Conservation (phyloP, 371 early-diverging fungal genomes). For the Phascolomyces articulosus region DNA sequence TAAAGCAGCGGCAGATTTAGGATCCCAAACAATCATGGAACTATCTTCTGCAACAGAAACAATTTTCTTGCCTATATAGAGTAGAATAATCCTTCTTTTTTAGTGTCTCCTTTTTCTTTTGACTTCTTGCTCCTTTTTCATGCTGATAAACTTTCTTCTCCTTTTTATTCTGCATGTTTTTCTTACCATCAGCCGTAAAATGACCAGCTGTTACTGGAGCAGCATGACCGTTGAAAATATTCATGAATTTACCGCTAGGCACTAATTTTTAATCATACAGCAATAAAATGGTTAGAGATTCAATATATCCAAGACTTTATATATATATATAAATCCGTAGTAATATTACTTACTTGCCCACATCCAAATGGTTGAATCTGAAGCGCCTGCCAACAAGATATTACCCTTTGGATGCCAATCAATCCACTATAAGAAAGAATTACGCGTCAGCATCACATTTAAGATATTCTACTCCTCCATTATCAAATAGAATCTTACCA, state of each 20-base stretch:
- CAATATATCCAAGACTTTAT: too few species aligned
- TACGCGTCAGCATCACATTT: too few species aligned
- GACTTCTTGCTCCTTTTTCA: too few species aligned
- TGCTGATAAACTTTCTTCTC: too few species aligned
- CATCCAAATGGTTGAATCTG: constrained; percentile 95
- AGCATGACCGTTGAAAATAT: constrained; percentile 90
- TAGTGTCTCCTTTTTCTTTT: too few species aligned
- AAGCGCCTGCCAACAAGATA: constrained; percentile 85
- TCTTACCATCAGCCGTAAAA: constrained; percentile 86
- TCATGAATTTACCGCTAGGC: constrained; percentile 89
- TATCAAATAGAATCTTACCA: constrained; percentile 41
- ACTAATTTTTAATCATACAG: constrained; percentile 29
- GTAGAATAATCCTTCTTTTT: too few species aligned
- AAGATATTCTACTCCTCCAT: too few species aligned
- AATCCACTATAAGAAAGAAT: constrained; percentile 68
- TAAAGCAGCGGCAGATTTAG: constrained; percentile 79
- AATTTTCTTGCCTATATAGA: constrained; percentile 56
- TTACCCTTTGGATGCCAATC: constrained; percentile 96
- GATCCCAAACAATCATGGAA: constrained; percentile 90
- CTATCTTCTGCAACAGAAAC: constrained; percentile 89
- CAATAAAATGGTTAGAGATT: background rate
- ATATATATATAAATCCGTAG: background rate
- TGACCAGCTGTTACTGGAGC: constrained; percentile 85
- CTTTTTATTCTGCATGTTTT: too few species aligned
- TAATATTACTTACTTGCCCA: constrained; percentile 65